These are phyloP conservation scores for Pseudopithomyces maydicus DNA, from an alignment of 2,329 filamentous ascomycete genomes.

Conservation along the genomic window DNA sequence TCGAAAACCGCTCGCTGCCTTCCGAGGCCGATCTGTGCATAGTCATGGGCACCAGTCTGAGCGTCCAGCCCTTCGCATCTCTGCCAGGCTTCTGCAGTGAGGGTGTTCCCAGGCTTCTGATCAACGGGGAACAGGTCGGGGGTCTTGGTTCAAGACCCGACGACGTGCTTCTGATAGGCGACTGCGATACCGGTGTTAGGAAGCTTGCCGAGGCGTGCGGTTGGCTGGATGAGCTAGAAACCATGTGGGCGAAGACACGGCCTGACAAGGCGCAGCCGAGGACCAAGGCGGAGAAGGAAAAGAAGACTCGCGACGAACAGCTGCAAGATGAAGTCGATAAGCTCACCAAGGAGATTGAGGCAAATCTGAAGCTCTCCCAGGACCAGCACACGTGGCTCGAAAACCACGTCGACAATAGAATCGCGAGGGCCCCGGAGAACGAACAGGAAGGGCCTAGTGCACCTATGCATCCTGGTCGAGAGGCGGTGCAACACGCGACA, in stretches of 20 bases:
- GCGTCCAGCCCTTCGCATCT: slow-evolving; percentile 86
- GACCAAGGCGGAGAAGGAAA: slow-evolving; percentile 27
- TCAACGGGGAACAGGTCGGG: slow-evolving; percentile 86
- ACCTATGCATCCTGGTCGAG: slow-evolving; percentile 8
- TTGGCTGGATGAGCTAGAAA: slow-evolving; percentile 84
- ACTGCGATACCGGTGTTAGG: slow-evolving; percentile 82
- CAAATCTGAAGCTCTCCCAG: slow-evolving; percentile 50
- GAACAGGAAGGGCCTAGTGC: background rate
- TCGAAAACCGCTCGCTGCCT: slow-evolving; percentile 60
- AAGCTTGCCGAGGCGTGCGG: slow-evolving; percentile 79
- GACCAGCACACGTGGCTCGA: slow-evolving; percentile 41
- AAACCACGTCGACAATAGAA: slow-evolving; percentile 36
- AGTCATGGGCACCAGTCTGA: slow-evolving; percentile 86
- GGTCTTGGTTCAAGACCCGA: slow-evolving; percentile 76
- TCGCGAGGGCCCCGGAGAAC: slow-evolving; percentile 23
- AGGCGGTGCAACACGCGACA: slow-evolving; percentile 2
- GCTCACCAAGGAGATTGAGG: slow-evolving; percentile 63
- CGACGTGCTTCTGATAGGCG: slow-evolving; percentile 81
- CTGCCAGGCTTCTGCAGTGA: slow-evolving; percentile 69
- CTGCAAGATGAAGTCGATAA: slow-evolving; percentile 64
- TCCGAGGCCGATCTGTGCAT: slow-evolving; percentile 75
- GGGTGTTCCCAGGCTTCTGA: slow-evolving; percentile 74
- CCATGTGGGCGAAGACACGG: slow-evolving; percentile 67
- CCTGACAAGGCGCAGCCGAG: slow-evolving; percentile 53
- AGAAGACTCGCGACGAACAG: slow-evolving; percentile 58